Conservation (phyloP, 371 early-diverging fungal genomes). For the Mortierella sp. region DNA sequence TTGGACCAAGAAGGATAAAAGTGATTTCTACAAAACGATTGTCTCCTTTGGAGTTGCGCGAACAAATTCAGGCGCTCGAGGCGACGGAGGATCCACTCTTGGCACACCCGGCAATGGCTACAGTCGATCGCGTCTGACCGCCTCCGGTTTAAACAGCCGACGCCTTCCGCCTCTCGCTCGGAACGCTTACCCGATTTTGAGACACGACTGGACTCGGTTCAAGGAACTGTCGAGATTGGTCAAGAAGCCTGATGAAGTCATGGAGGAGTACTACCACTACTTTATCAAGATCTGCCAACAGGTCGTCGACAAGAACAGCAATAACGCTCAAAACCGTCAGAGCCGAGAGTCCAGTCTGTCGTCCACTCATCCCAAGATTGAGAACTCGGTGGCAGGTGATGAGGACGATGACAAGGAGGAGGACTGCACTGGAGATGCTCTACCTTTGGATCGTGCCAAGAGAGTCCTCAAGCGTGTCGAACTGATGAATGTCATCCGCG, state of each 20-base stretch:
- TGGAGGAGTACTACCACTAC: conserved; percentile 73
- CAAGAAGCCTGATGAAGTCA: conserved; percentile 79
- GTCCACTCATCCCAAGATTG: conserved; percentile 19
- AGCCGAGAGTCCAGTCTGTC: conserved; percentile 66
- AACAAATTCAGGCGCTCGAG: background rate
- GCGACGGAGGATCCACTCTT: conserved; percentile 19
- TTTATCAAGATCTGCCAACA: conserved; percentile 73
- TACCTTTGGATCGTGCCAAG: conserved; percentile 79
- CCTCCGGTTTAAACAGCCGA: conserved; percentile 27
- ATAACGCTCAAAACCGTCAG: conserved; percentile 22
- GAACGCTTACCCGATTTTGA: background rate
- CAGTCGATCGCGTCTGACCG: conserved; percentile 26
- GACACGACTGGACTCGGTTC: conserved; percentile 76
- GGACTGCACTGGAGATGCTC: conserved; percentile 62
- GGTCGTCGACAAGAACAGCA: conserved; percentile 60
- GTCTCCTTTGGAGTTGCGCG: conserved; percentile 79
- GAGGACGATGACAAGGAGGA: conserved; percentile 59
- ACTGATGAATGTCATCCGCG: conserved; percentile 79
- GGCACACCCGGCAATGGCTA: conserved; percentile 25
- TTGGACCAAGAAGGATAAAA: conserved; percentile 80
- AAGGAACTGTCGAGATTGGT: conserved; percentile 76
- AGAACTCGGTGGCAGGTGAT: conserved; percentile 37
- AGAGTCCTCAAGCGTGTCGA: conserved; percentile 80
- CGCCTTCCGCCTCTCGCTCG: conserved; percentile 25
- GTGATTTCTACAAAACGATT: conserved; percentile 77